phyloP scores from a whole-genome alignment of 352 stramenopile genomes.

The Pythium aphanidermatum region DNA sequence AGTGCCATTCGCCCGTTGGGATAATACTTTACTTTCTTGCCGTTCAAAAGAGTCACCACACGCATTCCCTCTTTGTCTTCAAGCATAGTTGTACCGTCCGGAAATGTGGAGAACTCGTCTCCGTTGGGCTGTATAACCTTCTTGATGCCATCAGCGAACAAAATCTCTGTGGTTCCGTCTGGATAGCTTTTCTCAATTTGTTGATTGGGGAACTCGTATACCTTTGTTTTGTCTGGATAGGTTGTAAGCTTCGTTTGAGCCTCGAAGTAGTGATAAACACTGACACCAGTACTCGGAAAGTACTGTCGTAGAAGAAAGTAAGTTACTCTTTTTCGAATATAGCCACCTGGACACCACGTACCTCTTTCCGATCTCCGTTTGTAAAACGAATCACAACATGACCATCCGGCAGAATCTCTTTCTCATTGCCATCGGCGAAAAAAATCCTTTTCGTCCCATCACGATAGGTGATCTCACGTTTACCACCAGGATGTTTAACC shows the following conservation, averaged over 20 bases:
- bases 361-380: constrained; percentile 96
- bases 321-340: background rate
- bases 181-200: constrained; percentile 92
- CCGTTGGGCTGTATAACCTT: constrained; percentile 78
- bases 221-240: constrained; percentile 89
- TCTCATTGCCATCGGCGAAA: constrained; percentile 92
- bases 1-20: constrained; percentile 65
- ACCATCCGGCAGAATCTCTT: constrained; percentile 88
- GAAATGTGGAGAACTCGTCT: constrained; percentile 77
- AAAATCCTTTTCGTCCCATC: constrained; percentile 69
- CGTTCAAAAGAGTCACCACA: constrained; percentile 73
- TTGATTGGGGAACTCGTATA: constrained; percentile 96
- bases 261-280: constrained; percentile 93
- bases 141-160: constrained; percentile 92
- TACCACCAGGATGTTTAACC: constrained; percentile 48
- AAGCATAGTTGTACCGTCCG: constrained; percentile 79
- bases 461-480: constrained; percentile 48
- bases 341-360: constrained; percentile 4
- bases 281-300: constrained; percentile 78
- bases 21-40: constrained; percentile 69
- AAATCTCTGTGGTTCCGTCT: constrained; percentile 92
- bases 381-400: constrained; percentile 87
- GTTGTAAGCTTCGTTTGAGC: constrained; percentile 93
- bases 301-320: constrained; percentile 16
- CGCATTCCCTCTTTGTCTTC: constrained; percentile 61